These are phyloP conservation scores for Phytophthora uliginosa DNA, from an alignment of 352 stramenopile genomes.

Conservation along the genomic window DNA sequence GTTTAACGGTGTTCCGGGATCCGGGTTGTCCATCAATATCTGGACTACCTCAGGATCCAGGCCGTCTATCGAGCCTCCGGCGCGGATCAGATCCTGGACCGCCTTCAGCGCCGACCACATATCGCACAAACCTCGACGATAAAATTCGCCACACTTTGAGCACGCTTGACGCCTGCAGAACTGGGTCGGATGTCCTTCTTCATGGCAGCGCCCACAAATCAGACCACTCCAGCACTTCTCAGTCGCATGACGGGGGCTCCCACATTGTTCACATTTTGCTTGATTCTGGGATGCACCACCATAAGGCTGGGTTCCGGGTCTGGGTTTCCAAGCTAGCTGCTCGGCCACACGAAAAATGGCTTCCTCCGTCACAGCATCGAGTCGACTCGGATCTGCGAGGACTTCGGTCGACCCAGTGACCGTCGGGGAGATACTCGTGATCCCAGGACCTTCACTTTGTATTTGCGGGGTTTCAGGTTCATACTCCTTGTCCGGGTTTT, in stretches of 20 bases:
- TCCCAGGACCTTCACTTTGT: too few relatives aligned
- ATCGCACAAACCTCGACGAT: constrained; percentile 5
- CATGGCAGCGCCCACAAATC: constrained; percentile 7
- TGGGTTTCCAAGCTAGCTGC: background rate
- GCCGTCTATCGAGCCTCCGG: background rate
- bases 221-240: background rate
- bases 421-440: too few relatives aligned
- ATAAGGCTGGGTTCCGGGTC: background rate
- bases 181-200: constrained; percentile 13
- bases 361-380: too few relatives aligned
- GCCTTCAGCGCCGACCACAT: constrained; percentile 1
- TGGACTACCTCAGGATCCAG: background rate
- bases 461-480: too few relatives aligned
- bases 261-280: background rate
- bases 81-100: background rate
- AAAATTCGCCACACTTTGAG: constrained; percentile 8
- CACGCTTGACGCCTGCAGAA: too few relatives aligned
- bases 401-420: too few relatives aligned
- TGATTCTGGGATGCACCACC: background rate
- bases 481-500: too few relatives aligned
- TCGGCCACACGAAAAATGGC: too few relatives aligned
- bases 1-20: constrained; percentile 15
- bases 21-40: background rate
- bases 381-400: too few relatives aligned
- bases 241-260: background rate